phyloP scores from a whole-genome alignment of 306 rosid genomes.

The Pachyrhizus erosus region DNA sequence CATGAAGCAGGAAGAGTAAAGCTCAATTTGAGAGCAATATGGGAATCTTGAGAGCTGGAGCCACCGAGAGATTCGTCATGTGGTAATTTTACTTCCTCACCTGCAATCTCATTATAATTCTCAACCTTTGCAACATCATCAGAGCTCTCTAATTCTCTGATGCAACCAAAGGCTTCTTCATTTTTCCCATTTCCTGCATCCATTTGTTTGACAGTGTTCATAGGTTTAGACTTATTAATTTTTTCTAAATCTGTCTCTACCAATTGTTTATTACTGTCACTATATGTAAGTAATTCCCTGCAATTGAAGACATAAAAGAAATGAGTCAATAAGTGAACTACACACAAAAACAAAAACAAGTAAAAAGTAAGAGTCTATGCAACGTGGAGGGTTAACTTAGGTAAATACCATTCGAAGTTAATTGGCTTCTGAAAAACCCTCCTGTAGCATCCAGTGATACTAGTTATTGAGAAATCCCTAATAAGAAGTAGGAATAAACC shows the following conservation, averaged over 20 bases:
- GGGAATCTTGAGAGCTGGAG: slow-evolving; percentile 62
- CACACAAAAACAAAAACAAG: background rate
- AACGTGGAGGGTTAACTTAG: slow-evolving; percentile 19
- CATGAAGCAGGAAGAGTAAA: slow-evolving; percentile 92
- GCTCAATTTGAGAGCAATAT: slow-evolving; percentile 81
- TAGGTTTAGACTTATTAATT: slow-evolving; percentile 56
- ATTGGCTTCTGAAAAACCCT: slow-evolving; percentile 83
- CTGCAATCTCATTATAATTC: slow-evolving; percentile 41
- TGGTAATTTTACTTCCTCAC: slow-evolving; percentile 42
- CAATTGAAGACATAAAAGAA: slow-evolving; percentile 36
- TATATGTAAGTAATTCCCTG: slow-evolving; percentile 83
- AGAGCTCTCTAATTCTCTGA: slow-evolving; percentile 46
- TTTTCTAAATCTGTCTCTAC: slow-evolving; percentile 85
- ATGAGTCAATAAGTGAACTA: slow-evolving; percentile 30
- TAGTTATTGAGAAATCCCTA: slow-evolving; percentile 94
- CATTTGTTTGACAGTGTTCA: slow-evolving; percentile 39
- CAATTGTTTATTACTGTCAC: slow-evolving; percentile 68
- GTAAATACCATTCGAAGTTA: slow-evolving; percentile 79
- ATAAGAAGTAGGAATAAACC: slow-evolving; percentile 34
- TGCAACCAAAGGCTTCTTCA: slow-evolving; percentile 45
- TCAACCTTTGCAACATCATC: slow-evolving; percentile 48
- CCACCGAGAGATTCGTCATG: slow-evolving; percentile 44
- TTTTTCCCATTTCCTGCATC: slow-evolving; percentile 43
- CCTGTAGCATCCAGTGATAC: slow-evolving; percentile 89
- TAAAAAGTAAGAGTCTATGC: background rate